Base-by-base conservation (phyloP, 1,139 yeast species). In the Sugiyamaella novakii region DNA sequence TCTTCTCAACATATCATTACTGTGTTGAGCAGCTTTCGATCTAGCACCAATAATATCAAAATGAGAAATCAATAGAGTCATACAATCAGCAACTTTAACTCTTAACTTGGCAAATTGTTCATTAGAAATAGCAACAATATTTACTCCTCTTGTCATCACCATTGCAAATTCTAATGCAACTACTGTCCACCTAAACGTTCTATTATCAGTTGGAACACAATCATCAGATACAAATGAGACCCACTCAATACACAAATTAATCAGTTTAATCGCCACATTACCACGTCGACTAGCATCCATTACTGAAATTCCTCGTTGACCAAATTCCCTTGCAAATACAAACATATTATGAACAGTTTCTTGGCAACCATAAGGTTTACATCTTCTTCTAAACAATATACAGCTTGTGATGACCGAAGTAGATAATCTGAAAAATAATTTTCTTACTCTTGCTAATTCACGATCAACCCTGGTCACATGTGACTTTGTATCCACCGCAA, bases 11-110 rank as follows among this genome's bases (percentile, higher is more conserved):
- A 79, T 63, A 75, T 73, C 68, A 39, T 71, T 61, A 75, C 74
- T 58, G 72, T 77, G 65, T 58, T 84, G 89, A 2, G 89, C 89
- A 53, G 87, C 94, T 63, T 85, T 86, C 5, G 96, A 86, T 61
- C 98, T 78, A 0, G 98, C 97, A 47, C 98, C 98, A 96, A 92
- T 92, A 50, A 92, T 89, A 70, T 92, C 98, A 64, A 92, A 92
- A 70, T 92, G 98, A 0, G 97, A 87, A 56, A 92, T 91, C 54
- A 92, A 75, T 47, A 92, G 73, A 1, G 97, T 83, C 94, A 92
- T 89, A 68, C 98, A 89, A 1, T 95, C 87, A 0, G 98, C 96
- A 38, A 92, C 96, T 63, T 88, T 89, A 49, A 81, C 77, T 59
- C 89, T 83, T 59, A 92, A 72, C 43, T 76, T 72, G 50, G 78